Evolutionary conservation across 75 land plant genomes (phyloP), one percentile per base, ranked within the genome.

Genomic region (Pseudotsuga menziesii): DNA sequence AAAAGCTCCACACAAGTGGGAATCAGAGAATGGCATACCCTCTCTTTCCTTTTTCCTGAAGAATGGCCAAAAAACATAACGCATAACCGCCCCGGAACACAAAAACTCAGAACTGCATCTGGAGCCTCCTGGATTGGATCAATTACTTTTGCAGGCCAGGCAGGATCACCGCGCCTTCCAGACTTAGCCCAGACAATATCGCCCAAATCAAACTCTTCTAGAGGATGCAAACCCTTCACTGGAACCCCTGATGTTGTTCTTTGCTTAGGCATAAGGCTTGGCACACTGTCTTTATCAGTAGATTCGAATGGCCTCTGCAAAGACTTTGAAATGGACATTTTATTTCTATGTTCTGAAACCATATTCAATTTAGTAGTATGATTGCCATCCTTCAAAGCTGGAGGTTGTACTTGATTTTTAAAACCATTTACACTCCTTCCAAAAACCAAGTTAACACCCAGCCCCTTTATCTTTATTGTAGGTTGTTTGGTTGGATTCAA

Each of bases 131-230:
- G 73, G 79, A 88, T 66, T 11, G 98, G 95, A 78, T 97, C 91
- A 70, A 97, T 87, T 26, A 97, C 95, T 75, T 89, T 86, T 2
- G 92, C 98, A 41, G 99, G 99, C 99, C 99, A 97, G 58, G 87
- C 85, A 17, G 98, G 93, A 6, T 52, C 55, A 76, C 85, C 89
- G 52, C 79, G 85, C 79, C 83, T 91, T 61, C 93, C 98, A 1
- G 89, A 86, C 58, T 84, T 94, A 15, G 93, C 99, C 99, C 99
- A 97, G 12, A 97, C 92, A 55, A 94, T 78, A 81, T 94, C 99
- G 4, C 99, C 98, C 39, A 85, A 12, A 55, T 74, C 85, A 89
- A 96, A 94, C 17, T 89, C 90, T 78, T 85, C 88, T 16, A 81
- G 77, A 25, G 55, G 72, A 63, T 85, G 84, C 54, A 79, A n/a